Percentiles rank a stretch among this genome's conserved stretches.
phyloP scores from a whole-genome alignment of 2,329 filamentous ascomycete genomes.

The Malbranchea cinnamomea region DNA sequence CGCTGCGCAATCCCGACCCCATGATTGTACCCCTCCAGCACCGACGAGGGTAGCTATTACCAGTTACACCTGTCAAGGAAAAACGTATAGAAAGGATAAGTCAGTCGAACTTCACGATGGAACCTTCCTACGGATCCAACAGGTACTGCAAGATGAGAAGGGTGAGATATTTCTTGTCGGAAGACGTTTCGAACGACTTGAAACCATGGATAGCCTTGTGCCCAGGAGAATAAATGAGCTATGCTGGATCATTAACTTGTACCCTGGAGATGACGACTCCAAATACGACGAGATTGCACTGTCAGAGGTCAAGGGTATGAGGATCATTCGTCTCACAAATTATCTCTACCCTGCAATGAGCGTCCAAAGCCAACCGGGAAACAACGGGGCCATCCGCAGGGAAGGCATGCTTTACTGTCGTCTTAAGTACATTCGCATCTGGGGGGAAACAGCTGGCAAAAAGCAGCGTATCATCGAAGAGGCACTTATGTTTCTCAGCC shows the following conservation, averaged over 20 bases:
- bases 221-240: constrained; percentile 31
- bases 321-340: constrained; percentile 43
- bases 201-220: constrained; percentile 21
- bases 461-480: constrained; percentile 9
- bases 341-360: constrained; percentile 25
- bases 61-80: constrained; percentile 11
- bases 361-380: constrained; percentile 16
- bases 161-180: constrained; percentile 23
- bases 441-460: constrained; percentile 12
- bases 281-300: constrained; percentile 27
- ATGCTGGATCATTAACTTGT: constrained; percentile 20
- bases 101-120: constrained; percentile 24
- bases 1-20: background rate
- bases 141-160: constrained; percentile 18
- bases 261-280: constrained; percentile 15
- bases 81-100: constrained; percentile 15
- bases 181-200: constrained; percentile 20
- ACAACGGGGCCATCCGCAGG: too few relatives aligned
- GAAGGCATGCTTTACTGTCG: constrained; percentile 23
- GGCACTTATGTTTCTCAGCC: constrained; percentile 17
- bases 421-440: constrained; percentile 15
- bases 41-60: constrained; percentile 6
- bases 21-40: background rate
- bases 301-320: constrained; percentile 23
- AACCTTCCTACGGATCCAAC: constrained; percentile 27